These are phyloP conservation scores for Reticulascus tulasneorum DNA, from an alignment of 2,329 filamentous ascomycete species.

Conservation along the genomic window DNA sequence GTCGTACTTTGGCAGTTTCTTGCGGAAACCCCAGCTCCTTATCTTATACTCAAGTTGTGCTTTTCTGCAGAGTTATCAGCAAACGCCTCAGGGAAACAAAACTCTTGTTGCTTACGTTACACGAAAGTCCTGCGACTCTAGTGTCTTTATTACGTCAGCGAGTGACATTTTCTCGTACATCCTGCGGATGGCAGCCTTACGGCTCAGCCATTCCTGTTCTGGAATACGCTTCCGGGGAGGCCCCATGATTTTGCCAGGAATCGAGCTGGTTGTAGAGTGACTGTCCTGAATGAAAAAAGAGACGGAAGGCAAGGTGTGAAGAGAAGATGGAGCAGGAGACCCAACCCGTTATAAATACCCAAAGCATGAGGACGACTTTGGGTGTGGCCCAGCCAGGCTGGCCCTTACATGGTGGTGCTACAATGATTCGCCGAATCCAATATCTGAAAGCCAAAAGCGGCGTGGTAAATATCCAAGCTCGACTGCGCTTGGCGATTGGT, in stretches of 20 bases:
- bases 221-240: not conserved
- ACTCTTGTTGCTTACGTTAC: not conserved
- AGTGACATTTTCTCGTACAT: not conserved
- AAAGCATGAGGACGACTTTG: too few relatives aligned
- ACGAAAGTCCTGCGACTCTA: not conserved
- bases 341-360: too few relatives aligned
- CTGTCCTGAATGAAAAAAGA: not conserved
- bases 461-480: not conserved
- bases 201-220: not conserved
- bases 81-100: not conserved
- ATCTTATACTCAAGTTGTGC: constrained; percentile 7
- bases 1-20: not conserved
- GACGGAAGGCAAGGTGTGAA: not conserved
- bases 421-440: constrained; percentile 1
- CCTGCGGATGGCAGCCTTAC: not conserved
- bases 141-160: not conserved
- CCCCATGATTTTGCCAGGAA: not conserved
- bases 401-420: too few relatives aligned
- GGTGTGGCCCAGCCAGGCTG: too few relatives aligned
- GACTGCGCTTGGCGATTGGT: not conserved
- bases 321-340: not conserved
- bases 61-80: not conserved
- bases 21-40: not conserved
- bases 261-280: too few relatives aligned
- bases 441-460: not conserved